These are phyloP conservation scores for Aspergillus puulaauensis DNA, from an alignment of 2,329 filamentous ascomycete species.

Conservation along the genomic window DNA sequence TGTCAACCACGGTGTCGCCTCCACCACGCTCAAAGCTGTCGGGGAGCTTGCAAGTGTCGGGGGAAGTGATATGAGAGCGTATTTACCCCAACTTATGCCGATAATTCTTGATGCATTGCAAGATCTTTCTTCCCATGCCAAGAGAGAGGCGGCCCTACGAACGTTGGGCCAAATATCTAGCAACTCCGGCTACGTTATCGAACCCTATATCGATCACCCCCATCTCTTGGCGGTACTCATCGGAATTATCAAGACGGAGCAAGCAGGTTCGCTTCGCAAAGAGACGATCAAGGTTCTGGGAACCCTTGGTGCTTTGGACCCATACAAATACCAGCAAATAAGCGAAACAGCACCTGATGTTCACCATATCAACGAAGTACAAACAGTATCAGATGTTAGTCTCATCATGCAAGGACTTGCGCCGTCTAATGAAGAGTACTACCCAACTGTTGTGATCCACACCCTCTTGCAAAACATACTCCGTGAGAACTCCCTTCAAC, in stretches of 20 bases:
- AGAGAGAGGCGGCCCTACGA: conserved; percentile 86
- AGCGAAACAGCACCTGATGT: conserved; percentile 84
- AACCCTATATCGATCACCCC: conserved; percentile 92
- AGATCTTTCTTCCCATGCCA: conserved; percentile 85
- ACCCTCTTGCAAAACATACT: conserved; percentile 83
- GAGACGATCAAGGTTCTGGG: conserved; percentile 97
- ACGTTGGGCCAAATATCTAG: conserved; percentile 90
- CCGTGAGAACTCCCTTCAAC: conserved; percentile 82
- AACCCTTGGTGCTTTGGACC: conserved; percentile 90
- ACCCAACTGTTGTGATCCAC: conserved; percentile 96
- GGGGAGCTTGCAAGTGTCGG: conserved; percentile 93
- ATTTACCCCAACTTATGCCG: conserved; percentile 90
- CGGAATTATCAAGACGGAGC: conserved; percentile 90
- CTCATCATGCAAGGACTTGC: conserved; percentile 97
- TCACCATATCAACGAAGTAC: conserved; percentile 66
- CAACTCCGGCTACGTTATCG: conserved; percentile 96
- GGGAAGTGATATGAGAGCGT: conserved; percentile 87
- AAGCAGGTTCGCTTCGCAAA: conserved; percentile 78
- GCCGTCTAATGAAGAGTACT: conserved; percentile 97
- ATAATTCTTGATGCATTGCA: conserved; percentile 92
- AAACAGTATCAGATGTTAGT: conserved; percentile 82
- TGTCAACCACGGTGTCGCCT: conserved; percentile 79
- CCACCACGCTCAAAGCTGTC: conserved; percentile 91
- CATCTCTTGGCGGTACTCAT: conserved; percentile 90
- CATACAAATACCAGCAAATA: conserved; percentile 92